These are phyloP conservation scores for Lipomyces anomalus DNA, from an alignment of 805 yeast genomes.

Conservation along the genomic window DNA sequence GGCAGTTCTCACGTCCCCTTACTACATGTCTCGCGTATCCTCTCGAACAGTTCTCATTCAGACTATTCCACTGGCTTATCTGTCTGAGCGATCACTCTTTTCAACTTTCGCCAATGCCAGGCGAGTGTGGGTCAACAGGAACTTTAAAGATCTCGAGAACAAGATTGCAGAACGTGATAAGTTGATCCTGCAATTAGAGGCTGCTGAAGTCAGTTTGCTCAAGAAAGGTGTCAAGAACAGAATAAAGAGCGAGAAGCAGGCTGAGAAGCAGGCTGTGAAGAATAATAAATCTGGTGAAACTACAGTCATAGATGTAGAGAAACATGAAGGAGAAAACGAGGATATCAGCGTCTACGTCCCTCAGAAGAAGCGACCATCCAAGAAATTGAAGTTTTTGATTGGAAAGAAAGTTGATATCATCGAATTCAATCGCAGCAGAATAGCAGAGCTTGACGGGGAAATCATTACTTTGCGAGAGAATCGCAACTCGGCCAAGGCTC, in stretches of 20 bases:
- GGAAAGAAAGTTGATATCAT: conserved; percentile 85
- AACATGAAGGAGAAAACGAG: conserved; percentile 28
- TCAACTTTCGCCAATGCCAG: conserved; percentile 78
- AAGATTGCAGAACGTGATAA: conserved; percentile 55
- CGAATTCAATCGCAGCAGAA: conserved; percentile 58
- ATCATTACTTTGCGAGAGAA: conserved; percentile 56
- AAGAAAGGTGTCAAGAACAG: conserved; percentile 58
- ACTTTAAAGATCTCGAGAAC: conserved; percentile 46
- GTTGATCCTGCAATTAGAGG: conserved; percentile 60
- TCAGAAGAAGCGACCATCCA: conserved; percentile 76
- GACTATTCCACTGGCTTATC: conserved; percentile 68
- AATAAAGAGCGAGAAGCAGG: conserved; percentile 62
- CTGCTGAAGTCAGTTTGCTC: conserved; percentile 54
- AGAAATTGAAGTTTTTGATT: conserved; percentile 59
- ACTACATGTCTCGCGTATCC: conserved; percentile 65
- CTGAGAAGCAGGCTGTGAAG: background rate
- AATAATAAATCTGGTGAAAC: conserved; percentile 25
- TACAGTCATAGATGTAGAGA: conserved; percentile 24
- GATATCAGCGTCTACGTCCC: conserved; percentile 44
- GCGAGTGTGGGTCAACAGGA: conserved; percentile 74
- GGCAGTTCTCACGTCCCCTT: conserved; percentile 74
- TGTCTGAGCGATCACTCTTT: conserved; percentile 66
- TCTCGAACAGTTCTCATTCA: conserved; percentile 81
- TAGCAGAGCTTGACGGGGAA: conserved; percentile 64
- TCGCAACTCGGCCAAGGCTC: conserved; percentile 48